Percentiles rank a stretch among this genome's conserved stretches.
phyloP scores from a whole-genome alignment of 257 asterid genomes.

The Henckelia pumila region DNA sequence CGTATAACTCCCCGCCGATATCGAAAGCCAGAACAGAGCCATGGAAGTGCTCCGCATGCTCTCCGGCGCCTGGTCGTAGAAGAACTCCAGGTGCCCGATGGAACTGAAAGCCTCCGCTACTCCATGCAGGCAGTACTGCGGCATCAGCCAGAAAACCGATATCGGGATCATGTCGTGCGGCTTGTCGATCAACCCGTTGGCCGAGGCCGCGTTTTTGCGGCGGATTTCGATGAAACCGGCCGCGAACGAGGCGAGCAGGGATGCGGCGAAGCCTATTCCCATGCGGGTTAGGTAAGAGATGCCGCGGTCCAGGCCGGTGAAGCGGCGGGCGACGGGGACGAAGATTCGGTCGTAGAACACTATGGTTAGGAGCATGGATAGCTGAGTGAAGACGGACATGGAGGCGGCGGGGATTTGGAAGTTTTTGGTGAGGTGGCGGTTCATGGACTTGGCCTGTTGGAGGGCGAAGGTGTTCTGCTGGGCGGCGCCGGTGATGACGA shows the following conservation, averaged over 20 bases:
- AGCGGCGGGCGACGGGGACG: slow-evolving; percentile 52
- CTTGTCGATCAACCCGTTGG: slow-evolving; percentile 40
- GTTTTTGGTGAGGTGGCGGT: slow-evolving; percentile 51
- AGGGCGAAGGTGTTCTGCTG: slow-evolving; percentile 80
- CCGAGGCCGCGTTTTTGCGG: slow-evolving; percentile 52
- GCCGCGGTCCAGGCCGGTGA: slow-evolving; percentile 77
- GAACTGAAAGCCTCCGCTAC: slow-evolving; percentile 85
- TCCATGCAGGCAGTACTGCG: slow-evolving; percentile 75
- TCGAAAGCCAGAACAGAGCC: slow-evolving; percentile 73
- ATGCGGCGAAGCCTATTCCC: slow-evolving; percentile 64
- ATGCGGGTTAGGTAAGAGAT: slow-evolving; percentile 66
- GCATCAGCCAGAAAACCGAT: slow-evolving; percentile 67
- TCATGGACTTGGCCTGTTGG: slow-evolving; percentile 83
- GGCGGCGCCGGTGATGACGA: slow-evolving; percentile 67
- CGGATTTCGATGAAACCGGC: slow-evolving; percentile 64
- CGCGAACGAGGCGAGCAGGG: slow-evolving; percentile 57
- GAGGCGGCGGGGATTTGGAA: slow-evolving; percentile 83
- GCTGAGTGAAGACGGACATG: slow-evolving; percentile 65
- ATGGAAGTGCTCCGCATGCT: slow-evolving; percentile 83
- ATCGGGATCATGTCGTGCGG: slow-evolving; percentile 51
- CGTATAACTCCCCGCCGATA: slow-evolving; percentile 66
- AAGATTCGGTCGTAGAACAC: slow-evolving; percentile 62
- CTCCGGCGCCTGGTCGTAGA: slow-evolving; percentile 88
- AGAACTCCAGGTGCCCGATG: slow-evolving; percentile 77
- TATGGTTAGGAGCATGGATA: slow-evolving; percentile 63